Base-by-base conservation (phyloP, 2,329 filamentous ascomycete species). In the Ceratocystis albifundus region DNA sequence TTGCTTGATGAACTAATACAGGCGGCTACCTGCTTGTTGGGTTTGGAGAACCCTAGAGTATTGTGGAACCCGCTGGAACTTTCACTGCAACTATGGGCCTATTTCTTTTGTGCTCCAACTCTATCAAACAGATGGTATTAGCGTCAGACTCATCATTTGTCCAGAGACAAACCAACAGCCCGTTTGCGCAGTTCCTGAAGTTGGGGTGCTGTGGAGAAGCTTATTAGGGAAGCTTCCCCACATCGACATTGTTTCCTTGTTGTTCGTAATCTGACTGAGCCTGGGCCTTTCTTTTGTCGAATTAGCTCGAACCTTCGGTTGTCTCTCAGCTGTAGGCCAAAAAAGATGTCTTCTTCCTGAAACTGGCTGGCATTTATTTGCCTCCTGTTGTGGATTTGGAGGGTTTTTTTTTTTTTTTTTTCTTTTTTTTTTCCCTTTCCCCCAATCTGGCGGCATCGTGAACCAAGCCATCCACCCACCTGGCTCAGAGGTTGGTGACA, bases 61-160 rank as follows among this genome's bases (percentile, higher is more conserved):
- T 32, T 28, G 25, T 59, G 55, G 55, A 59, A 59, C 32, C 55
- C 28, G 28, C 28, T 59, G 55, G 55, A 59, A 59, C 48, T 20
- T n/a, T 32, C 15, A 30, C 12, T 59, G 17, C 55, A 59, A 59
- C 28, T 36, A 30, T 36, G 55, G 55, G 53, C 15, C 28, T 17
- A 59, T 36, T 36, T 10, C n/a, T n/a, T 10, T 6, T n/a, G 5
- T 3, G 17, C 55, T 59, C 55, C 55, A 59, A 59, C 48, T 59
- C 32, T 2, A 48, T 22, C 48, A 50, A 25, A 25, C 48, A 12
- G 36, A 41, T 12, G 12, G 20, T 22, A 10, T 53, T 59, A 59
- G 55, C 25, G 55, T 59, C 30, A 59, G 48, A 7, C 48, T 15
- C 48, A 53, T 53, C 10, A 41, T 41, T 41, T 15, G 36, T 41